Conservation (phyloP, 768 basidiomycete species). For the Amanita fuliginea region DNA sequence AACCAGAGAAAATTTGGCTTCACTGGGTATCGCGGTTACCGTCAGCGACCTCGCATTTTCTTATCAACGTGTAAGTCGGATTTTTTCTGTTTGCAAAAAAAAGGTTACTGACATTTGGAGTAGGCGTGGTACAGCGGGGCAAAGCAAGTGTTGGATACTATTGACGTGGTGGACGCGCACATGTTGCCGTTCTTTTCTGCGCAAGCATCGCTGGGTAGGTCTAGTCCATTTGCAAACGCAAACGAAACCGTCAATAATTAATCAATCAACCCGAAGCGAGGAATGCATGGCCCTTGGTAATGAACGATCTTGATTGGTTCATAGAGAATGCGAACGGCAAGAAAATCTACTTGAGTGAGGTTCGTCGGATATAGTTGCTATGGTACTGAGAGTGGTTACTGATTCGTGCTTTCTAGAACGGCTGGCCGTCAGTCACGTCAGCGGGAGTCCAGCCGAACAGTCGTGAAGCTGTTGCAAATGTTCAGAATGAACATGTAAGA, state of each 20-base stretch:
- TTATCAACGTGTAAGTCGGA: conserved; percentile 29
- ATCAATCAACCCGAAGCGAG: conserved; percentile 24
- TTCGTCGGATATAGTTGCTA: conserved; percentile 14
- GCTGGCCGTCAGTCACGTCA: conserved; percentile 65
- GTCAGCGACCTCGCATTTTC: conserved; percentile 57
- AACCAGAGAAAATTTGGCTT: conserved; percentile 37
- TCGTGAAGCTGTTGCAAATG: conserved; percentile 43
- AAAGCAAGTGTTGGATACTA: conserved; percentile 40
- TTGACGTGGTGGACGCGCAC: conserved; percentile 58
- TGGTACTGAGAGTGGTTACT: neutral
- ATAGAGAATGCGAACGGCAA: conserved; percentile 50
- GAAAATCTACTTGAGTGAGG: conserved; percentile 70
- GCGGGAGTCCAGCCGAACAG: conserved; percentile 56
- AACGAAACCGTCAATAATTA: neutral
- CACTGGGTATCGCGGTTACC: conserved; percentile 54
- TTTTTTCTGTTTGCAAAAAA: neutral
- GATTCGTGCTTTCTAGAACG: conserved; percentile 35
- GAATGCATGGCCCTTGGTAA: conserved; percentile 52
- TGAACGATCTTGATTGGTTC: conserved; percentile 56
- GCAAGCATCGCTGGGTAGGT: conserved; percentile 42
- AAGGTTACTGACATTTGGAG: neutral
- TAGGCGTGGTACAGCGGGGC: conserved; percentile 38
- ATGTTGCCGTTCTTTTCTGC: conserved; percentile 62
- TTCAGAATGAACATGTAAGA: conserved; percentile 51
- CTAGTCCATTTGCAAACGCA: neutral